These are phyloP conservation scores for Arbutus unedo DNA, from an alignment of 148 eudicot species.

Conservation along the genomic window DNA sequence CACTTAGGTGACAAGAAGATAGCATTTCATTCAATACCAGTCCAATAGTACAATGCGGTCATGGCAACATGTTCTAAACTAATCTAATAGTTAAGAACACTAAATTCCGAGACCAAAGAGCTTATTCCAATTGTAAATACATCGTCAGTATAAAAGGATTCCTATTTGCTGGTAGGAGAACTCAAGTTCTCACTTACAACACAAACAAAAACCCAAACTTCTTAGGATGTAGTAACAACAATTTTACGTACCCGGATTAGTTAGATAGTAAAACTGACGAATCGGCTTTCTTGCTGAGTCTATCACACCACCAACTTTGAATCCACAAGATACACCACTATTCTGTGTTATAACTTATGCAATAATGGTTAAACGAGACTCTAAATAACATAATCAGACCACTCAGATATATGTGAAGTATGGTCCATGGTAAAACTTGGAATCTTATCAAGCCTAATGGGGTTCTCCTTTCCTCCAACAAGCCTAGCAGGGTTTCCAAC, in stretches of 20 bases:
- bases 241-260: background rate
- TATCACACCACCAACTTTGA: background rate
- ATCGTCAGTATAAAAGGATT: background rate
- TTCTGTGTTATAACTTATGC: background rate
- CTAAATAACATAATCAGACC: conserved; percentile 74
- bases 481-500: conserved; percentile 86
- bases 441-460: conserved; percentile 41
- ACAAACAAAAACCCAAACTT: background rate
- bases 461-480: conserved; percentile 65
- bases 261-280: background rate
- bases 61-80: background rate
- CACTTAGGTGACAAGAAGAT: background rate
- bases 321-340: background rate
- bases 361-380: background rate
- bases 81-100: background rate
- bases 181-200: conserved; percentile 29
- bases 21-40: background rate
- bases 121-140: background rate
- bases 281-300: background rate
- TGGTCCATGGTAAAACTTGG: conserved; percentile 83
- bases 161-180: conserved; percentile 30
- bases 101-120: background rate
- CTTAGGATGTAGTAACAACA: background rate
- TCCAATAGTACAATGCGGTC: background rate
- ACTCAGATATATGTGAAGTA: conserved; percentile 50